Base-by-base conservation (phyloP, 768 basidiomycete species). In the Tulasnella sp. region DNA sequence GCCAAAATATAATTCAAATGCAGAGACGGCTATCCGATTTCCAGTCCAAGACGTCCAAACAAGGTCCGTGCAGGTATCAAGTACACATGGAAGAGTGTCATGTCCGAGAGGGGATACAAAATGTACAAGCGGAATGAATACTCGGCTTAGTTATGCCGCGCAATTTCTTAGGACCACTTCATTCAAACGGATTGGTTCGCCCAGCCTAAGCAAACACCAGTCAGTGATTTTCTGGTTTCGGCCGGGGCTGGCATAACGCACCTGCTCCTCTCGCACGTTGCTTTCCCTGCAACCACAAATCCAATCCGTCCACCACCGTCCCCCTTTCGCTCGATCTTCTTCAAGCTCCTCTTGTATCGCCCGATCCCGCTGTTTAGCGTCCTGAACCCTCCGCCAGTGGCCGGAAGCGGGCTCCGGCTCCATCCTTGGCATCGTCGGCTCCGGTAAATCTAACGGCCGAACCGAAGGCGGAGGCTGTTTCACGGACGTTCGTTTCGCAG, bases 161-260 rank as follows among this genome's bases (percentile, higher is more conserved):
- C 18, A 18, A 74, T 16, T 6, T 74, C 16, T 40, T 74, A 1
- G 31, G 36, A n/a, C 19, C 56, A 39, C 71, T 46, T 40, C 46
- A 82, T 81, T 82, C 82, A 62, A 82, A 82, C 16, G 82, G 82
- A 44, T 82, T 82, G 39, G 82, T 82, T 42, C 80, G 73, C 2
- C 81, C 82, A 31, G 75, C 82, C 82, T 82, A 40, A 21, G 46
- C 68, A 39, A 42, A 77, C 24, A 36, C 36, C 68, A 56, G 44
- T 38, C 21, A 42, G 58, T 3, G 31, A n/a, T 0, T 39, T 19
- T 31, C n/a, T 34, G 38, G 62, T 34, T 39, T 74, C 34, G 7
- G 19, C 38, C 14, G 31, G 14, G 18, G 73, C 27, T 18, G 31
- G 42, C 46, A 36, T 27, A 4, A 74, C 78, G 18, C 58, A 82